Evolutionary conservation across 345 rosid species (phyloP).

Genomic region (Hibiscus mutabilis): DNA sequence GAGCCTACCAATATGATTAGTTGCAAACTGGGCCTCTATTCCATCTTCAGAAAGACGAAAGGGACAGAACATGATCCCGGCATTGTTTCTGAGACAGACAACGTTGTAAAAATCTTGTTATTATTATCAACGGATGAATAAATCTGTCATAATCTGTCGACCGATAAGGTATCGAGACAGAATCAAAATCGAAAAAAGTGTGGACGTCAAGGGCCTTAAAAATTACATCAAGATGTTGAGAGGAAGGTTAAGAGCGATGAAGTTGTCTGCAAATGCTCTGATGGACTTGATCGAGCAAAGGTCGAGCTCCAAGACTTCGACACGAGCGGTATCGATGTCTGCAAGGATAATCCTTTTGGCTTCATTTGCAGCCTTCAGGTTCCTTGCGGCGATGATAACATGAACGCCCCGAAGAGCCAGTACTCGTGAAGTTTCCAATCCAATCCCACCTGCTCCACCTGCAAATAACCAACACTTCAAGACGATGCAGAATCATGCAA

Average conservation of each 20-base stretch:
- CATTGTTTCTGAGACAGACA: conserved; percentile 50
- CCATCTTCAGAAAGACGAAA: conserved; percentile 56
- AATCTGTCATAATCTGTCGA: no score
- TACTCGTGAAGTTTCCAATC: conserved; percentile 83
- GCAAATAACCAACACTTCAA: background rate
- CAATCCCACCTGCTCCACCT: conserved; percentile 97
- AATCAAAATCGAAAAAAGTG: background rate
- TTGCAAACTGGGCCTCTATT: conserved; percentile 59
- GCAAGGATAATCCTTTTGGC: conserved; percentile 42
- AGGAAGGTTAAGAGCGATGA: conserved; percentile 47
- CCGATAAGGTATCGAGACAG: background rate
- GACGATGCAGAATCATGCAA: background rate
- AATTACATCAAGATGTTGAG: conserved; percentile 58
- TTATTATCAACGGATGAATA: no score
- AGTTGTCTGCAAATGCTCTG: conserved; percentile 32
- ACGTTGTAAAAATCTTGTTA: background rate
- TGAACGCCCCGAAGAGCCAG: conserved; percentile 59
- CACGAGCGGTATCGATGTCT: conserved; percentile 21
- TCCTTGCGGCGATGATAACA: conserved; percentile 75
- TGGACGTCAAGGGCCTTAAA: background rate
- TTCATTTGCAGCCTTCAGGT: conserved; percentile 60
- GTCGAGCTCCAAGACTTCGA: conserved; percentile 49
- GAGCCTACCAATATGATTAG: conserved; percentile 52
- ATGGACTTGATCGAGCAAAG: conserved; percentile 50
- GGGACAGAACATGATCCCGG: conserved; percentile 78